Evolutionary conservation across 257 asterid genomes (phyloP).

Genomic region (Fraxinus cuspidata): DNA sequence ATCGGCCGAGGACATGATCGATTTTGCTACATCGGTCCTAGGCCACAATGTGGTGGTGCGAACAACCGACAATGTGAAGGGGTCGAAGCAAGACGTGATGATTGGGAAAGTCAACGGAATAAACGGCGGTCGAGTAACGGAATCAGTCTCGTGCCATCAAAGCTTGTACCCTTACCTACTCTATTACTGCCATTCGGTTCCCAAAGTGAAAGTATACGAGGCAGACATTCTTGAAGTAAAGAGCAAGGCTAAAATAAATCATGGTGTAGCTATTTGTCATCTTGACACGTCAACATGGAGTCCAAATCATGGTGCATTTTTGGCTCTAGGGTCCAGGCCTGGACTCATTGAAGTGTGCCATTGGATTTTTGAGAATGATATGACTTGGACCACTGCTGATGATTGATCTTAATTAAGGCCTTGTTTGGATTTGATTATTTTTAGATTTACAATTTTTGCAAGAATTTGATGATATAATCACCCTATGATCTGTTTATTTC

Average conservation of each 20-base stretch:
- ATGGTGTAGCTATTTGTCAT: slow-evolving; percentile 83
- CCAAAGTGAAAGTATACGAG: slow-evolving; percentile 72
- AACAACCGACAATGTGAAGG: slow-evolving; percentile 56
- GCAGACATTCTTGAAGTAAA: slow-evolving; percentile 67
- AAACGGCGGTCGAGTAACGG: slow-evolving; percentile 65
- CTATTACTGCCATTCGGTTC: slow-evolving; percentile 86
- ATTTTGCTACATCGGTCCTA: slow-evolving; percentile 50
- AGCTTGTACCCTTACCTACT: slow-evolving; percentile 76
- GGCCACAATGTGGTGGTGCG: slow-evolving; percentile 54
- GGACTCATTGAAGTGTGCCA: slow-evolving; percentile 90
- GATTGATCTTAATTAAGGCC: slow-evolving; percentile 26
- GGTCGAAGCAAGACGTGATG: slow-evolving; percentile 50
- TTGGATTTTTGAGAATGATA: slow-evolving; percentile 93
- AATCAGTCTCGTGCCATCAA: slow-evolving; percentile 90
- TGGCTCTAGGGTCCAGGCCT: slow-evolving; percentile 70
- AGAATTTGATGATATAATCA: slow-evolving; percentile 7
- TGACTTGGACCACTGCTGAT: slow-evolving; percentile 66
- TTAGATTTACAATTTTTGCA: not conserved
- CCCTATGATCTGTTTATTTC: slow-evolving; percentile 2
- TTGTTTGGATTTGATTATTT: not conserved
- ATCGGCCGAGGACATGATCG: slow-evolving; percentile 78
- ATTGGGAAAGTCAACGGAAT: slow-evolving; percentile 58
- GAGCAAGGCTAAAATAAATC: slow-evolving; percentile 56
- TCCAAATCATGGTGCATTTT: slow-evolving; percentile 72
- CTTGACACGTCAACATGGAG: slow-evolving; percentile 85